A percentile compares a stretch with the other conserved stretches of the same genome.
Evolutionary conservation across 768 basidiomycete species (phyloP).

Genomic region (Pleurotus platypus): DNA sequence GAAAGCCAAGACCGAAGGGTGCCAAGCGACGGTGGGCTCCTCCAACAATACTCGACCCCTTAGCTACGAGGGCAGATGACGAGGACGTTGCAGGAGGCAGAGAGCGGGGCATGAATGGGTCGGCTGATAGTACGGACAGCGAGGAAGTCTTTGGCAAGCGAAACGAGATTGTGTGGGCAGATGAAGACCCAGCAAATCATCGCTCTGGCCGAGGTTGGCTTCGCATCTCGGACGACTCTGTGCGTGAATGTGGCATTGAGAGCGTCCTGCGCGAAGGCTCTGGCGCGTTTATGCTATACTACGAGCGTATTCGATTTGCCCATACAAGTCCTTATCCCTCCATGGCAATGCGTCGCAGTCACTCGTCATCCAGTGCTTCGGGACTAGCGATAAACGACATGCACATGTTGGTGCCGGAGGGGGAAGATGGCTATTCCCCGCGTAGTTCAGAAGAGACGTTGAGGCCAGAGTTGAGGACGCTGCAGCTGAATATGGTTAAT

Average conservation of each 20-base stretch:
- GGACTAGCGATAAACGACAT: conserved; percentile 14
- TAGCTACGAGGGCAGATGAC: conserved; percentile 36
- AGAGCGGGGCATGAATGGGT: conserved; percentile 15
- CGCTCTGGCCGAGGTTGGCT: conserved; percentile 73
- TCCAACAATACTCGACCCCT: conserved; percentile 36
- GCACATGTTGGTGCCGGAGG: neutral
- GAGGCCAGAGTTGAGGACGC: conserved; percentile 43
- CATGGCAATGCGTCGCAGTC: conserved; percentile 4
- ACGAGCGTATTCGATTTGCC: conserved; percentile 55
- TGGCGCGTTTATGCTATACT: conserved; percentile 91
- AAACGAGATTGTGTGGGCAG: conserved; percentile 51
- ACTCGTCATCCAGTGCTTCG: conserved; percentile 11
- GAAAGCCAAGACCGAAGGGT: conserved; percentile 61
- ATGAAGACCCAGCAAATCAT: conserved; percentile 28
- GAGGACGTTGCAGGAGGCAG: conserved; percentile 19
- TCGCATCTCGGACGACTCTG: conserved; percentile 82
- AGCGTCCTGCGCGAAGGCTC: conserved; percentile 69
- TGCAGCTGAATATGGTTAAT: conserved; percentile 31
- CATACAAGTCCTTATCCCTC: conserved; percentile 9
- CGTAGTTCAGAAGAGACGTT: conserved; percentile 66
- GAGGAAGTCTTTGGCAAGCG: conserved; percentile 16
- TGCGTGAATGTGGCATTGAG: conserved; percentile 73
- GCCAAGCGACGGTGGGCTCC: conserved; percentile 34
- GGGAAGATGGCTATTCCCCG: conserved; percentile 14
- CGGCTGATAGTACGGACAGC: neutral